Conservation (phyloP, 2,329 filamentous ascomycete genomes). For the Laburnicola sp. region DNA sequence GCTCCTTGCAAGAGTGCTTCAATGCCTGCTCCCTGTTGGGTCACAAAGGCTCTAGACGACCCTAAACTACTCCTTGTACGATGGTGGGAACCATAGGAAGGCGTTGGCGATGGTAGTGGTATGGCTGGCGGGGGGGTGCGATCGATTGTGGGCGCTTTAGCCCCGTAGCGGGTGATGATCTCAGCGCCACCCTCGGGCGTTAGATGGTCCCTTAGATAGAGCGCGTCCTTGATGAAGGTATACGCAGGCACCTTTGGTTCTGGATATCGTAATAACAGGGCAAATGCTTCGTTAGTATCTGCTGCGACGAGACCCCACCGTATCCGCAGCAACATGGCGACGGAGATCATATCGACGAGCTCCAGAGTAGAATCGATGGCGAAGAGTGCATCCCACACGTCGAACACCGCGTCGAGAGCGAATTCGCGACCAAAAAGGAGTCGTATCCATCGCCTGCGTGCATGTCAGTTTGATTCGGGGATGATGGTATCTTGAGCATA, state of each 20-base stretch:
- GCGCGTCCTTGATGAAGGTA: constrained; percentile 82
- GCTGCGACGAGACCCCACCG: constrained; percentile 85
- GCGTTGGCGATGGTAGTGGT: constrained; percentile 32
- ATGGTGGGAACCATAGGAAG: constrained; percentile 27
- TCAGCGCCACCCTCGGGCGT: constrained; percentile 63
- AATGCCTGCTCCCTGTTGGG: constrained; percentile 51
- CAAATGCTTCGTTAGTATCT: constrained; percentile 84
- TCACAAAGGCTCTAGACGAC: constrained; percentile 33
- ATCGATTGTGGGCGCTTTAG: constrained; percentile 42
- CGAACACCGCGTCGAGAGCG: constrained; percentile 78
- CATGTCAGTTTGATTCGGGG: constrained; percentile 20
- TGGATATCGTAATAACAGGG: constrained; percentile 82
- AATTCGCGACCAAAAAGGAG: constrained; percentile 93
- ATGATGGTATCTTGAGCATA: constrained; percentile 48
- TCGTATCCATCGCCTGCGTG: constrained; percentile 80
- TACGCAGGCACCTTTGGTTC: constrained; percentile 67
- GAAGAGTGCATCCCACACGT: constrained; percentile 90
- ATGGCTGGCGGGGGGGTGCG: constrained; percentile 30
- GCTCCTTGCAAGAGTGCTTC: constrained; percentile 76
- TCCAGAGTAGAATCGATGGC: constrained; percentile 79
- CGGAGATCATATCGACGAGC: constrained; percentile 85
- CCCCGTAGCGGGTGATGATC: constrained; percentile 72
- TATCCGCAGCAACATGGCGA: constrained; percentile 90
- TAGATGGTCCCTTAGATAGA: constrained; percentile 71
- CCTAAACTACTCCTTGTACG: constrained; percentile 32